Evolutionary conservation across 2,329 filamentous ascomycete species (phyloP).

Genomic region (Grosmannia serpens): DNA sequence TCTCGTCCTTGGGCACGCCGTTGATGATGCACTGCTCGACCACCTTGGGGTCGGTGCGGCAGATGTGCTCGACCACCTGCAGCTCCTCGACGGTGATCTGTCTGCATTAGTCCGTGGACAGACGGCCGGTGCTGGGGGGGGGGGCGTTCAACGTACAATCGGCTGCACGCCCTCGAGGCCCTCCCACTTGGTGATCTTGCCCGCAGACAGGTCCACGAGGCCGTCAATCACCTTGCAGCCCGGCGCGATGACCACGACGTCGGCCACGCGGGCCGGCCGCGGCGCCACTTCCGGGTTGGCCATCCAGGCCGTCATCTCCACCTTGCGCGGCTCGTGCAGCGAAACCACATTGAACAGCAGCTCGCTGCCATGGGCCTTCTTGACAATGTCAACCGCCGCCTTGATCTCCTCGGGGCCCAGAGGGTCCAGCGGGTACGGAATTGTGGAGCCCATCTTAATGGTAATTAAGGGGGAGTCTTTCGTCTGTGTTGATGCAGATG

Average conservation of each 20-base stretch:
- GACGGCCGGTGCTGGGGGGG: background rate
- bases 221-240: conserved; percentile 76
- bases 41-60: conserved; percentile 68
- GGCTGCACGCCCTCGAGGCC: conserved; percentile 68
- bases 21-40: conserved; percentile 82
- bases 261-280: conserved; percentile 61
- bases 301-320: conserved; percentile 71
- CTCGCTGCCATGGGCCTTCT: conserved; percentile 54
- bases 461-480: too few species aligned
- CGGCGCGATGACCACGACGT: conserved; percentile 70
- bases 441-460: background rate
- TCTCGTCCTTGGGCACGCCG: conserved; percentile 69
- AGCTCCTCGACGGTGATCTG: conserved; percentile 88
- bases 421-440: conserved; percentile 64
- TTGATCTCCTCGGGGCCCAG: conserved; percentile 64
- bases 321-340: conserved; percentile 75
- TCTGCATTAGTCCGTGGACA: background rate
- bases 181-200: conserved; percentile 63
- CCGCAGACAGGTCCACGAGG: conserved; percentile 58
- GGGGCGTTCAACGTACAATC: conserved; percentile 42
- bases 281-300: conserved; percentile 47
- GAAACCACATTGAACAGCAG: conserved; percentile 82
- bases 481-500: background rate
- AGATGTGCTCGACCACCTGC: conserved; percentile 63
- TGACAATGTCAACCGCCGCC: conserved; percentile 54